Conservation (phyloP, 495 filamentous ascomycete species). For the Penicillium fimorum region DNA sequence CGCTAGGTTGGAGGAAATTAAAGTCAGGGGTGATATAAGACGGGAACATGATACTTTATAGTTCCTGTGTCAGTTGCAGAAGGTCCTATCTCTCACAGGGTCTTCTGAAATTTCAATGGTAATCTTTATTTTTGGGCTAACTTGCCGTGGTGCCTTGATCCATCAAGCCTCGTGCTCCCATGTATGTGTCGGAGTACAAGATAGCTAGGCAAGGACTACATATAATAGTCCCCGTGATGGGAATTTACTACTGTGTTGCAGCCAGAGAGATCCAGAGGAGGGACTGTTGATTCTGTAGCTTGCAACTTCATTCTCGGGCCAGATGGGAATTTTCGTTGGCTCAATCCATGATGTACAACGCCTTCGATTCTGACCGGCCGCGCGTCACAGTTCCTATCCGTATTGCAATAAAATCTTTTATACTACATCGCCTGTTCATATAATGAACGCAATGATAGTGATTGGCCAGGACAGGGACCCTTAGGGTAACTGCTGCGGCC, state of each 20-base stretch:
- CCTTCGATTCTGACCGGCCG: constrained; percentile 20
- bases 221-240: constrained; percentile 1
- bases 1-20: constrained; percentile 8
- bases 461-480: constrained; percentile 9
- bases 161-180: constrained; percentile 21
- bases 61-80: background rate
- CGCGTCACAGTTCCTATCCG: constrained; percentile 28
- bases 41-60: constrained; percentile 16
- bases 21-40: background rate
- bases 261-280: background rate
- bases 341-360: constrained; percentile 19
- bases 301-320: constrained; percentile 13
- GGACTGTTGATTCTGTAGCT: constrained; percentile 5
- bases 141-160: constrained; percentile 15
- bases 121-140: constrained; percentile 20
- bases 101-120: constrained; percentile 3
- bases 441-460: background rate
- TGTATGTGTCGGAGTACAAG: constrained; percentile 19
- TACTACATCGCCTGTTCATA: background rate
- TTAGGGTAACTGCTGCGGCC: constrained; percentile 20
- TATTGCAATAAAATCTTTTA: constrained; percentile 14
- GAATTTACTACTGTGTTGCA: background rate
- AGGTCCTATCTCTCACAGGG: background rate
- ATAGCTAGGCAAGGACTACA: constrained; percentile 11
- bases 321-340: constrained; percentile 14